These are phyloP conservation scores for Sisymbrium irio DNA, from an alignment of 345 rosid genomes.

Conservation along the genomic window DNA sequence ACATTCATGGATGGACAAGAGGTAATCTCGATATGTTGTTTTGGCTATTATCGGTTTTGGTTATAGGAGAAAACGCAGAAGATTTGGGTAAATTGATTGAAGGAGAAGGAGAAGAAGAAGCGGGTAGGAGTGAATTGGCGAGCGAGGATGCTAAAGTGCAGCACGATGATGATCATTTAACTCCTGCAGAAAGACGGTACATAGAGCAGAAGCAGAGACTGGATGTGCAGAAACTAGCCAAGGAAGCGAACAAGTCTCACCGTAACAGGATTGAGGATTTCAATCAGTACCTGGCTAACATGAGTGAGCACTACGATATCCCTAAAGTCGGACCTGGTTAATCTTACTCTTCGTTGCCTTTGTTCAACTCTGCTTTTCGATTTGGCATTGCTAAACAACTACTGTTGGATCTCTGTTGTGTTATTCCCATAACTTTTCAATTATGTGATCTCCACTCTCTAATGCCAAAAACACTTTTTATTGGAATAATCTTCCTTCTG, in stretches of 20 bases:
- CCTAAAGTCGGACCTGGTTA: constrained; percentile 94
- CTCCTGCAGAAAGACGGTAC: constrained; percentile 67
- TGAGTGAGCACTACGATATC: constrained; percentile 90
- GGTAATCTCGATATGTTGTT: background rate
- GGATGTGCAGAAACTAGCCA: constrained; percentile 61
- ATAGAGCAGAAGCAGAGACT: constrained; percentile 69
- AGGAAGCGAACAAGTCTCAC: constrained; percentile 76
- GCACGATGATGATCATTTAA: constrained; percentile 47
- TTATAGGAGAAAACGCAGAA: constrained; percentile 40
- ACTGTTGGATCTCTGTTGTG: constrained; percentile 19
- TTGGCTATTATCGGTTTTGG: background rate
- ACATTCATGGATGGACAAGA: background rate
- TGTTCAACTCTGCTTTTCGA: too few relatives aligned
- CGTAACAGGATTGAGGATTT: constrained; percentile 83
- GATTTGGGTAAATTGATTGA: constrained; percentile 24
- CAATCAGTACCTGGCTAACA: constrained; percentile 83
- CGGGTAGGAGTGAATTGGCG: constrained; percentile 34
- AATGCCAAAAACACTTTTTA: background rate
- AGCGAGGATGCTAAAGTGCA: constrained; percentile 47
- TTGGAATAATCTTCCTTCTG: background rate
- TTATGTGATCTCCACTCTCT: background rate
- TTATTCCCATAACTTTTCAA: background rate
- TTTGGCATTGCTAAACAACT: too few relatives aligned
- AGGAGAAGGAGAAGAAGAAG: constrained; percentile 41
- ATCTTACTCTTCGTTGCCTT: constrained; percentile 1